Evolutionary conservation across 1,139 yeast species (phyloP).

Genomic region (Taiozyma sp.): DNA sequence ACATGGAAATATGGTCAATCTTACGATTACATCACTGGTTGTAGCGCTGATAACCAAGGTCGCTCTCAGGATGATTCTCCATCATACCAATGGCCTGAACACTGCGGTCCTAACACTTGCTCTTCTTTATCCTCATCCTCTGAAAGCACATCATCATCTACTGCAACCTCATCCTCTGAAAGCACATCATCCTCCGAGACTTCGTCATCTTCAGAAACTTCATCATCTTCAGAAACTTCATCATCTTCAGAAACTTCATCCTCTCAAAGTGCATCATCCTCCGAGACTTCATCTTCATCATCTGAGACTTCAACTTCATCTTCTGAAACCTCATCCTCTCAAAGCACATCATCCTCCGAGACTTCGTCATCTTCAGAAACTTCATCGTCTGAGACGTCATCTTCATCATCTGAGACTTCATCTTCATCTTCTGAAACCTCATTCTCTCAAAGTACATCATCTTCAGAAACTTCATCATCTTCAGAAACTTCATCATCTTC

Average conservation of each 20-base stretch:
- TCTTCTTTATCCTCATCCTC: neutral
- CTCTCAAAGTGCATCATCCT: neutral
- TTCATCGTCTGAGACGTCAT: neutral
- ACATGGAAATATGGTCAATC: constrained; percentile 16
- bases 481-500: neutral
- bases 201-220: neutral
- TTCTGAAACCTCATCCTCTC: neutral
- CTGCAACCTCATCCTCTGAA: neutral
- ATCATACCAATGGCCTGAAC: constrained; percentile 11
- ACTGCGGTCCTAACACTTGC: neutral
- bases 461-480: no score
- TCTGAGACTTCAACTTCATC: neutral
- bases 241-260: neutral
- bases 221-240: neutral
- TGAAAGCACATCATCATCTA: neutral
- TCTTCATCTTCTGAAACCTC: neutral
- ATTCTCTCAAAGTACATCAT: no score
- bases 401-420: neutral
- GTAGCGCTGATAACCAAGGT: constrained; percentile 12
- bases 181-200: neutral
- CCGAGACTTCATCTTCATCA: neutral
- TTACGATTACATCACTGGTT: constrained; percentile 20
- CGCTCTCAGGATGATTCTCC: constrained; percentile 9
- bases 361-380: neutral
- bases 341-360: neutral